Conservation (phyloP, 257 asterid species). For the Nicotiana paniculata region DNA sequence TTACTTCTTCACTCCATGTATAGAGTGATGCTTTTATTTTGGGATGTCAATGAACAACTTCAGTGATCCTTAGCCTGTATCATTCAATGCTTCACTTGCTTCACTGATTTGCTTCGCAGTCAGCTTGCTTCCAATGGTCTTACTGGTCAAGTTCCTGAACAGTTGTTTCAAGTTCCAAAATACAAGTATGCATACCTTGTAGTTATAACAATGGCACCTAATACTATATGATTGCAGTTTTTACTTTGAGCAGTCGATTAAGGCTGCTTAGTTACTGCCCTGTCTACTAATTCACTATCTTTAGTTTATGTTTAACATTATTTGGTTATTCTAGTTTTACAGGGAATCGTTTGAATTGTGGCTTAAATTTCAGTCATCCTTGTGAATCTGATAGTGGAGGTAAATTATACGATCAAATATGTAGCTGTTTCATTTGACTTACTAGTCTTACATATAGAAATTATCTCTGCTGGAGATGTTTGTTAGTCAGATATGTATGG, state of each 20-base stretch:
- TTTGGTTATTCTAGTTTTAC: constrained; percentile 60
- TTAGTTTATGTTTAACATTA: background rate
- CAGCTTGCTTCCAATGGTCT: constrained; percentile 76
- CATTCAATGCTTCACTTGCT: background rate
- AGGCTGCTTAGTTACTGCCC: background rate
- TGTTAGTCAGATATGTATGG: background rate
- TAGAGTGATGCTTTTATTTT: background rate
- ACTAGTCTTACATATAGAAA: no score
- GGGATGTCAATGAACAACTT: background rate
- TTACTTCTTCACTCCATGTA: background rate
- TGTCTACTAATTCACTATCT: background rate
- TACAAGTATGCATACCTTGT: constrained; percentile 48
- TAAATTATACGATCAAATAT: constrained; percentile 15
- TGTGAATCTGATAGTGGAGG: constrained; percentile 69
- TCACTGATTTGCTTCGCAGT: constrained; percentile 38
- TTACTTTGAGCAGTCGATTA: background rate
- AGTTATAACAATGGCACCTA: no score
- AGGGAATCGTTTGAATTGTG: constrained; percentile 75
- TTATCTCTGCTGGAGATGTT: no score
- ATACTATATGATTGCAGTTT: background rate
- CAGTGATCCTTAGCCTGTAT: background rate
- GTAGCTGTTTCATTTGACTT: background rate
- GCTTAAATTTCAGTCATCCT: constrained; percentile 31
- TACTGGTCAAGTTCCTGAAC: constrained; percentile 66
- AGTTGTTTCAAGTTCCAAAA: constrained; percentile 57